A percentile compares a stretch with the other conserved stretches of the same genome.
These are phyloP conservation scores for Picochlorum sp. DNA, from an alignment of 139 green algal species.

Conservation along the genomic window DNA sequence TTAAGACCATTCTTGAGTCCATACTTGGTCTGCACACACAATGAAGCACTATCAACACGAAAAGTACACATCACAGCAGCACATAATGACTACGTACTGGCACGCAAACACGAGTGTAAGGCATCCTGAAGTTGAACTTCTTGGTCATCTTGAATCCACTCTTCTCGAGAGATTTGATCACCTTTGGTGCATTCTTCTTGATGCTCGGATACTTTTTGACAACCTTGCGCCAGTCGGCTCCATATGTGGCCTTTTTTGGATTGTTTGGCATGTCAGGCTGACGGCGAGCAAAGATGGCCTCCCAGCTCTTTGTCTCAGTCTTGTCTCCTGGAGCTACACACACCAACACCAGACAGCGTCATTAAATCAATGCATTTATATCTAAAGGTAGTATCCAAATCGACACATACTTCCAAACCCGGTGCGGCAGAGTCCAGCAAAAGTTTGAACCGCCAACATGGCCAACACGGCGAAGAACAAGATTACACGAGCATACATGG, in stretches of 20 bases:
- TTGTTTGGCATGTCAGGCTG: slow-evolving; percentile 2
- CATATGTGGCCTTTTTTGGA: slow-evolving; percentile 1
- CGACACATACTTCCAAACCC: neutral
- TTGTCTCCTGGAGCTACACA: neutral
- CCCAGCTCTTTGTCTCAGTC: slow-evolving; percentile 1
- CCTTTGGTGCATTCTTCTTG: neutral
- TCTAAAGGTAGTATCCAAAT: too few species aligned
- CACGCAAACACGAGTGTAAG: neutral
- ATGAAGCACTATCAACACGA: neutral
- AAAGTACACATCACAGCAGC: too few species aligned
- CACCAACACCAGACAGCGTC: neutral
- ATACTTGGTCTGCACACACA: neutral
- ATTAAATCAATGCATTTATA: neutral
- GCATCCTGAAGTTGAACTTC: neutral
- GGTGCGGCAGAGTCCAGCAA: neutral
- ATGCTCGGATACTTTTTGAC: neutral
- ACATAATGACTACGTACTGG: neutral
- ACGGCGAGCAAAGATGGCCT: neutral
- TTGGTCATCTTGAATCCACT: neutral
- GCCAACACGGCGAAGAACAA: neutral
- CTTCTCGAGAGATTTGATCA: neutral
- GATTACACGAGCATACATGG: neutral
- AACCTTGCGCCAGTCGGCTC: neutral
- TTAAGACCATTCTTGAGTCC: slow-evolving; percentile 2
- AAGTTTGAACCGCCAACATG: neutral